Percentiles rank a stretch among this genome's conserved stretches.
Conservation (phyloP, 2,329 filamentous ascomycete genomes). For the Nemania sp. region DNA sequence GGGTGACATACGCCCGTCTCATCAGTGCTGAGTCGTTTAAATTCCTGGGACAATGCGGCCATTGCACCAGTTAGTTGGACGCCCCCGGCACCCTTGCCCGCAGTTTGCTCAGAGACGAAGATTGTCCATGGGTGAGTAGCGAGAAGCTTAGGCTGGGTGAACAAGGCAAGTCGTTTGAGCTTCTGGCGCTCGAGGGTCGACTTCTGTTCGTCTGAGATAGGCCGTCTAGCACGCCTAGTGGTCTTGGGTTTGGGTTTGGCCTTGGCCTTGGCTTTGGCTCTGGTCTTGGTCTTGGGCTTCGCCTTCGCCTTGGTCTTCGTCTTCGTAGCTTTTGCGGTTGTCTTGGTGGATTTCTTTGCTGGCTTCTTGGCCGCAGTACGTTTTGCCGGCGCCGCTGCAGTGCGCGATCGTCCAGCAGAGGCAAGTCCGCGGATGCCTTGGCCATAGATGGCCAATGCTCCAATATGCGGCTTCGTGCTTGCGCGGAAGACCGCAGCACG, state of each 20-base stretch:
- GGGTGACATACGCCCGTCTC: constrained; percentile 49
- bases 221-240: constrained; percentile 7
- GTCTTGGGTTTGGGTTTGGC: neutral
- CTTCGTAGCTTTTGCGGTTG: constrained; percentile 11
- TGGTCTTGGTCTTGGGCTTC: constrained; percentile 5
- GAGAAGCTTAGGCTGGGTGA: constrained; percentile 43
- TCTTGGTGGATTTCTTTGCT: constrained; percentile 34
- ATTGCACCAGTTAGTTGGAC: constrained; percentile 32
- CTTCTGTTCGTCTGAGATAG: constrained; percentile 29
- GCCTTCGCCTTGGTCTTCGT: constrained; percentile 7
- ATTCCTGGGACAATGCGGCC: constrained; percentile 39
- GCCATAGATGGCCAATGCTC: constrained; percentile 3
- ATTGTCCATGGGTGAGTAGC: constrained; percentile 43
- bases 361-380: constrained; percentile 30
- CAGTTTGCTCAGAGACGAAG: constrained; percentile 41
- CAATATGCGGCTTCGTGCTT: constrained; percentile 10
- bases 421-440: constrained; percentile 24
- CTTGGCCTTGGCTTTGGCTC: neutral
- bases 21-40: constrained; percentile 44
- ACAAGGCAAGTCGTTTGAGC: constrained; percentile 48
- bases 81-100: constrained; percentile 24
- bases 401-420: constrained; percentile 25
- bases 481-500: constrained; percentile 26
- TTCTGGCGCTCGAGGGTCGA: constrained; percentile 28
- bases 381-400: constrained; percentile 21